Evolutionary conservation across 2,329 filamentous ascomycete species (phyloP).

Genomic region (Pseudogymnoascus verrucosus): DNA sequence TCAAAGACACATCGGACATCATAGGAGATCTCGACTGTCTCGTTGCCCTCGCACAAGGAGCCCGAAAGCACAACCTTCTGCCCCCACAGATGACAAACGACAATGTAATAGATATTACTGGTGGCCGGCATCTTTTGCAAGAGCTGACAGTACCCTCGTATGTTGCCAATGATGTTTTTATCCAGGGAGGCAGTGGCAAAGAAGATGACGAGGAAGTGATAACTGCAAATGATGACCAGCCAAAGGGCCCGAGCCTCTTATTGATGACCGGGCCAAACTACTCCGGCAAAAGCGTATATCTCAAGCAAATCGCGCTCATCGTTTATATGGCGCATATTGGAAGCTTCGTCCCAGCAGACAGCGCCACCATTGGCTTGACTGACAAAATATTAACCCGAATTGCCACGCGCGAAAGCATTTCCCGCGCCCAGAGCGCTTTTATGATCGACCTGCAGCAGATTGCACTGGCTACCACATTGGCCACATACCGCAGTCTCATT

Average conservation of each 20-base stretch:
- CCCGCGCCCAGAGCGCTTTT: constrained; percentile 53
- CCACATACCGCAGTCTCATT: constrained; percentile 69
- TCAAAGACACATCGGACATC: constrained; percentile 65
- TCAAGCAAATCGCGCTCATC: constrained; percentile 87
- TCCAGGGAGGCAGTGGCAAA: constrained; percentile 51
- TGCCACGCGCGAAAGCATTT: constrained; percentile 59
- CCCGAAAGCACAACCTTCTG: constrained; percentile 62
- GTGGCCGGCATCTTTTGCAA: constrained; percentile 81
- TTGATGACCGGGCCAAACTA: constrained; percentile 91
- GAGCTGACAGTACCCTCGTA: constrained; percentile 74
- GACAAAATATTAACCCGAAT: constrained; percentile 89
- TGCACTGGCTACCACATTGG: constrained; percentile 64
- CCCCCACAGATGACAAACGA: constrained; percentile 60
- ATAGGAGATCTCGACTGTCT: constrained; percentile 84
- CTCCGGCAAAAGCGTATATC: constrained; percentile 91
- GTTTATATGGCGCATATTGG: constrained; percentile 90
- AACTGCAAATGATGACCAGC: not conserved
- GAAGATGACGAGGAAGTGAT: constrained; percentile 11
- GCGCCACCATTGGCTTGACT: constrained; percentile 73
- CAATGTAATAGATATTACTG: constrained; percentile 65
- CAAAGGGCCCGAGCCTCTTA: constrained; percentile 54
- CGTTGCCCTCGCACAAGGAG: constrained; percentile 70
- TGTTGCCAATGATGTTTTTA: constrained; percentile 71
- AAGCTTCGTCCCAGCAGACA: constrained; percentile 77
- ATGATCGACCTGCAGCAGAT: constrained; percentile 82